Evolutionary conservation across 2,329 filamentous ascomycete genomes (phyloP), one percentile per base, ranked within the genome.

Genomic region (Botrytis fabae): DNA sequence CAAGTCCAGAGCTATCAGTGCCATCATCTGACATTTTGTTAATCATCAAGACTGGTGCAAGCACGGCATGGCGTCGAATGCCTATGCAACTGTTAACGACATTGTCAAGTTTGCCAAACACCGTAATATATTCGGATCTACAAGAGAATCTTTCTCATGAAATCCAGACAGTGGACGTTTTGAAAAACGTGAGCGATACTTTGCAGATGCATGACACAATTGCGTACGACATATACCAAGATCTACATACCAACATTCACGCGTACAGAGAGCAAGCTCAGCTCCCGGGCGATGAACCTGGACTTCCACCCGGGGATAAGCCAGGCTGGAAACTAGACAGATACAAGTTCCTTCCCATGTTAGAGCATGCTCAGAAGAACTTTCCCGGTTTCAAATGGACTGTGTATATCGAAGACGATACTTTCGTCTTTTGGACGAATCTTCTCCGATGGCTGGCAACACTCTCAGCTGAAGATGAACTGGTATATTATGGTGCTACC

Each of bases 281-380:
- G 18, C 48, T 75, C 2, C 74, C 70, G 28, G 70, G 73, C 9
- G 74, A 75, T 35, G 72, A 75, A n/a, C 69, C 64, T 44, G 51
- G 28, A 38, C 46, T 62, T 18, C 48, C 46, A 40, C 20, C 64
- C 5, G 72, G 64, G 1, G 51, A 59, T 28, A 35, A 42, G 28
- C 69, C 64, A 16, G 74, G 73, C 9, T 75, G 73, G 74, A 22
- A 63, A 10, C 62, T 74, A 2, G 74, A 75, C 62, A 68, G 66
- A 46, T 74, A 75, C 28, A 74, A 75, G 57, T 75, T 75, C 51
- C 61, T 75, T 10, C 73, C 74, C 14, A 75, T 75, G 73, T 32
- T 75, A 5, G 22, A n/a, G 25, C 73, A 75, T 25, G 70, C 66
- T 1, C 59, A 69, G 5, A 64, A 65, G 38, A 60, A 69, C 10